These are phyloP conservation scores for Colletotrichum sp. DNA, from an alignment of 2,329 filamentous ascomycete species.

Conservation along the genomic window DNA sequence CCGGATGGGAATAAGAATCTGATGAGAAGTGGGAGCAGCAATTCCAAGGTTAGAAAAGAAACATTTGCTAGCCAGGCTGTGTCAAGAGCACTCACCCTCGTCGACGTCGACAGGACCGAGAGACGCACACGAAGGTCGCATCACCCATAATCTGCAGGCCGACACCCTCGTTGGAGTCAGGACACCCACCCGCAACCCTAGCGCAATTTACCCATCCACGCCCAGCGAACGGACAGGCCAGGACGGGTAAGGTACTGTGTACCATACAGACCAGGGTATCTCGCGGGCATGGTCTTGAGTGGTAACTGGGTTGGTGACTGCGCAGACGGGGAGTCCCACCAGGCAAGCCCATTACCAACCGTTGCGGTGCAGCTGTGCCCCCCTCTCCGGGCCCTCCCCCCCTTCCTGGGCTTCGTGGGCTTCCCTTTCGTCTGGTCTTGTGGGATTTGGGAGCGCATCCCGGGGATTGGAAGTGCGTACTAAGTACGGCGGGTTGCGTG, in stretches of 20 bases:
- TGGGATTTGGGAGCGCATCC: slow-evolving; percentile 15
- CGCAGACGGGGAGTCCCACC: slow-evolving; percentile 10
- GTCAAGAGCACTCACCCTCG: background rate
- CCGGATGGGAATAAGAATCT: background rate
- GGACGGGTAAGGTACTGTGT: background rate
- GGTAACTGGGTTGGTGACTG: background rate
- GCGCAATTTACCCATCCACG: slow-evolving; percentile 16
- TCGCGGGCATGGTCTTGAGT: background rate
- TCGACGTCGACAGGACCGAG: background rate
- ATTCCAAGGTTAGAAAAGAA: background rate
- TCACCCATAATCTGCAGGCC: slow-evolving; percentile 3
- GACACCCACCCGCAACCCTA: slow-evolving; percentile 19
- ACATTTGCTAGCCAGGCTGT: background rate
- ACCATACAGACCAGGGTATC: slow-evolving; percentile 1
- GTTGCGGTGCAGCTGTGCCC: background rate
- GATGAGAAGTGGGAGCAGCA: background rate
- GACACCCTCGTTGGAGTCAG: slow-evolving; percentile 17
- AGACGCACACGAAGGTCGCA: background rate
- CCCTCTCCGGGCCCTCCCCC: background rate
- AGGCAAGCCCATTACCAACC: slow-evolving; percentile 14
- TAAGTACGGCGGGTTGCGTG: background rate
- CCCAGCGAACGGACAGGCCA: background rate
- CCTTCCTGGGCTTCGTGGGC: background rate
- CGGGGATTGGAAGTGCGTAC: slow-evolving; percentile 9
- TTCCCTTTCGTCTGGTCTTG: slow-evolving; percentile 13